Evolutionary conservation across 805 yeast genomes (phyloP), one percentile per base, ranked within the genome.

Genomic region (Clavispora asparagi): DNA sequence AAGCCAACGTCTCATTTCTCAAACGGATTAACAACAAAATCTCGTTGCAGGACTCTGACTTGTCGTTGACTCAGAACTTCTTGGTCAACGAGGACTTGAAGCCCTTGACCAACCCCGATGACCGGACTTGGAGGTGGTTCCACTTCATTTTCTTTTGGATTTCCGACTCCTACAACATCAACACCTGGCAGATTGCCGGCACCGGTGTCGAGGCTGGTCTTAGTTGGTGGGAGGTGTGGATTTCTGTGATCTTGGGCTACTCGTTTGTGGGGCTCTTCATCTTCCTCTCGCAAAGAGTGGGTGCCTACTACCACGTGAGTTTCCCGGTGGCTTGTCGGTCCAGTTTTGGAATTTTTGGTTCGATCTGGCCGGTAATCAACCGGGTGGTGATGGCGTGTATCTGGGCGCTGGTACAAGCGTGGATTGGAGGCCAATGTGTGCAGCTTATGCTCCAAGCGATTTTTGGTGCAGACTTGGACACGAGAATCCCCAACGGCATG

Each of bases 221-320:
- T 30, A 29, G 36, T 30, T 40, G 42, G 42, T 40, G 42, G 42
- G 42, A 40, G 13, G 42, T 40, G 29, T 40, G 42, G 42, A 40
- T 40, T 14, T 40, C 42, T 2, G 42, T 40, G 12, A 40, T 40
- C 16, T 40, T 40, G 37, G 42, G 42, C 4, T 40, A 40, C 42
- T 31, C 36, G 16, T 30, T 40, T 30, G 42, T 40, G 4, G 42
- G 42, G 12, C 31, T 40, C 26, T 40, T 40, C 37, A 40, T 40
- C n/a, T 40, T 40, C 17, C 42, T 40, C 30, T 40, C 42, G 17
- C 42, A 40, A 28, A 29, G 42, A 30, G 37, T 40, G 4, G 42
- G 42, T 13, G 42, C 42, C 7, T 40, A 40, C 42, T 40, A 40
- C 36, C 42, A 40, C 36, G 26, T 40, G 28, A 30, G 42, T 30